Evolutionary conservation across 2,329 filamentous ascomycete species (phyloP).

Genomic region (Anthostomella pinea): DNA sequence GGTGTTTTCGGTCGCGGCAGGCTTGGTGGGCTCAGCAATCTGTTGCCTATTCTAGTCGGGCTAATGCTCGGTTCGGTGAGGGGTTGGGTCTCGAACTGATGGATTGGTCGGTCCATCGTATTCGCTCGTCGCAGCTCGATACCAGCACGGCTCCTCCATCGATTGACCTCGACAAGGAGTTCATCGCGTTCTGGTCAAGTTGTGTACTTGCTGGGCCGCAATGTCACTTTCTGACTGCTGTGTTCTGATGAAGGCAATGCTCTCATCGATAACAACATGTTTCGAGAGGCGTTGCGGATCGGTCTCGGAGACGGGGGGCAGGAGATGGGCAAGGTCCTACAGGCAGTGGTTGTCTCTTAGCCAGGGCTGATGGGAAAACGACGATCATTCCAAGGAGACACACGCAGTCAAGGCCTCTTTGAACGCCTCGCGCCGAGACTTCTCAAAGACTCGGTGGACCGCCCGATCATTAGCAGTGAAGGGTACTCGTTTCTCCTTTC

Average conservation of each 20-base stretch:
- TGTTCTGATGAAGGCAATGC: slow-evolving; percentile 30
- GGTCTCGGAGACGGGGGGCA: slow-evolving; percentile 32
- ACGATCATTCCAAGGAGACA: slow-evolving; percentile 5
- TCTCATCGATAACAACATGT: slow-evolving; percentile 37
- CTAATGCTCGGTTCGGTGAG: too few species aligned
- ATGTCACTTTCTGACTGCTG: slow-evolving; percentile 22
- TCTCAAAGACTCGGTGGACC: slow-evolving; percentile 39
- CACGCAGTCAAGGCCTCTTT: slow-evolving; percentile 36
- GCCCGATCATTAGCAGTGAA: slow-evolving; percentile 41
- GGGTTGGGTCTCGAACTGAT: too few species aligned
- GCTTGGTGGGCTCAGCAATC: too few species aligned
- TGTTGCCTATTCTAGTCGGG: too few species aligned
- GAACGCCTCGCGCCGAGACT: slow-evolving; percentile 40
- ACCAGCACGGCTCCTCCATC: slow-evolving; percentile 18
- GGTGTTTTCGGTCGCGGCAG: too few species aligned
- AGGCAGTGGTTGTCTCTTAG: slow-evolving; percentile 3
- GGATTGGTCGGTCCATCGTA: slow-evolving; percentile 3
- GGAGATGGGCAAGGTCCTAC: slow-evolving; percentile 36
- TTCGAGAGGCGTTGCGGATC: slow-evolving; percentile 39
- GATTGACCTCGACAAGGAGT: slow-evolving; percentile 20
- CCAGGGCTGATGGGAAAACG: slow-evolving; percentile 6
- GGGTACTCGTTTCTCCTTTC: slow-evolving; percentile 36
- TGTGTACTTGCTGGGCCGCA: slow-evolving; percentile 13
- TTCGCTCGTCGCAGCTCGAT: slow-evolving; percentile 19
- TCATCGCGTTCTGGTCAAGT: slow-evolving; percentile 19